These are phyloP conservation scores for Penicillium hesseltinei DNA, from an alignment of 2,329 filamentous ascomycete species.

Conservation along the genomic window DNA sequence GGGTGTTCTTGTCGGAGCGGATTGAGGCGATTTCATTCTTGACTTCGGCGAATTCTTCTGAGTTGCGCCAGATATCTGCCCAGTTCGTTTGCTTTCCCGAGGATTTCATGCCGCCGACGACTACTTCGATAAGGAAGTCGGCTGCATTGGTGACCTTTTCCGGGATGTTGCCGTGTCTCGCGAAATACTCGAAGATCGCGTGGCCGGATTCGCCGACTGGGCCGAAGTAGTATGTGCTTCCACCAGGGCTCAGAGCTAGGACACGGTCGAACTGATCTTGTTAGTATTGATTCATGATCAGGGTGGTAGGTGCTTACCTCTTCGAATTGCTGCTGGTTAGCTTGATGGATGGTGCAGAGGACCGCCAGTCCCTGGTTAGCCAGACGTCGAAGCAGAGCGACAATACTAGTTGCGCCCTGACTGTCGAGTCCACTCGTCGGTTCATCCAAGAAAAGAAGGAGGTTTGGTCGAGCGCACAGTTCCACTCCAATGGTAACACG, in stretches of 20 bases:
- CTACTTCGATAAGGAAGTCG: slow-evolving; percentile 61
- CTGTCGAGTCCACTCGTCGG: slow-evolving; percentile 65
- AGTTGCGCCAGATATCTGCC: slow-evolving; percentile 67
- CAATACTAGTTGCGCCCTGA: slow-evolving; percentile 62
- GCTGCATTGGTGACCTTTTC: slow-evolving; percentile 61
- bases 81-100: slow-evolving; percentile 58
- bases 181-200: slow-evolving; percentile 64
- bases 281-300: slow-evolving; percentile 8
- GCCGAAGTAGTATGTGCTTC: slow-evolving; percentile 67
- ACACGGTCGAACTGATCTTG: slow-evolving; percentile 64
- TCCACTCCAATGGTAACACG: slow-evolving; percentile 68
- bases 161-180: slow-evolving; percentile 58
- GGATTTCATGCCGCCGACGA: slow-evolving; percentile 51
- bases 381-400: slow-evolving; percentile 62
- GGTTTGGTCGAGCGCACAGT: slow-evolving; percentile 62
- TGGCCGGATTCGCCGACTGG: slow-evolving; percentile 62
- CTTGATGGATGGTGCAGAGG: slow-evolving; percentile 68
- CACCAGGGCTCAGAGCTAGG: slow-evolving; percentile 63
- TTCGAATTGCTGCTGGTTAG: slow-evolving; percentile 60
- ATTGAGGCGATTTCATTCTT: slow-evolving; percentile 63
- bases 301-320: slow-evolving; percentile 15
- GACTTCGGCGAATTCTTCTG: slow-evolving; percentile 56
- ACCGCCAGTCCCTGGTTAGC: slow-evolving; percentile 63
- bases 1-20: slow-evolving; percentile 45
- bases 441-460: slow-evolving; percentile 66